A percentile compares a stretch with the other conserved stretches of the same genome.
These are phyloP conservation scores for Wickerhamiella occidentalis DNA, from an alignment of 805 yeast genomes.

Conservation along the genomic window DNA sequence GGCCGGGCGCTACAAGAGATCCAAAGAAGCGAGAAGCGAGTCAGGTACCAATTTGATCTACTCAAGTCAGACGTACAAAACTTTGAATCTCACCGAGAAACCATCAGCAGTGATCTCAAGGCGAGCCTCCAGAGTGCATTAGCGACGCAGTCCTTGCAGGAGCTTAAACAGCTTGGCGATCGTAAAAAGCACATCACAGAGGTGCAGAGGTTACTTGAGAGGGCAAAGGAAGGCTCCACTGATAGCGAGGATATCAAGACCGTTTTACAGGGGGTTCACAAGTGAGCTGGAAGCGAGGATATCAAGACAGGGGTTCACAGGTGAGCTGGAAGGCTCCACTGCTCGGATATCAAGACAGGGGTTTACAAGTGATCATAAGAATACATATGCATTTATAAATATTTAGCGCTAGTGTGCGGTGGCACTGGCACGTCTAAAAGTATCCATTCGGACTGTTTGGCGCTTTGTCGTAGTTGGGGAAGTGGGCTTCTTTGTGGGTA, in stretches of 20 bases:
- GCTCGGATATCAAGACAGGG: slow-evolving; percentile 20
- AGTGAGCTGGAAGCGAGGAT: slow-evolving; percentile 23
- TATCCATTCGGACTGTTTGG: not conserved
- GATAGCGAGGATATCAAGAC: slow-evolving; percentile 22
- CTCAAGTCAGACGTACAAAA: slow-evolving; percentile 24
- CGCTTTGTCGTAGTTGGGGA: not conserved
- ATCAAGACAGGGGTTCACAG: not conserved
- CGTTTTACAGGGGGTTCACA: not conserved
- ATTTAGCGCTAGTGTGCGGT: not conserved
- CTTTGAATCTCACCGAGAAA: slow-evolving; percentile 19
- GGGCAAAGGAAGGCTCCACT: slow-evolving; percentile 22
- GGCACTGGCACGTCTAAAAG: not conserved
- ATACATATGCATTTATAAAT: not conserved
- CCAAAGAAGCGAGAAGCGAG: slow-evolving; percentile 21
- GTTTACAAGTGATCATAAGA: not conserved
- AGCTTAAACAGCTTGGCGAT: slow-evolving; percentile 20
- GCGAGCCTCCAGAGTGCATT: slow-evolving; percentile 11
- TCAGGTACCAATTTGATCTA: slow-evolving; percentile 28
- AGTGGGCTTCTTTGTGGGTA: not conserved
- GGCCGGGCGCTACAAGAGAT: slow-evolving; percentile 21
- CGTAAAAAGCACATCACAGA: slow-evolving; percentile 21
- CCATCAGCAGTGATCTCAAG: slow-evolving; percentile 14
- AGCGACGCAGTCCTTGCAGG: slow-evolving; percentile 15
- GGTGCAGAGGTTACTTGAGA: slow-evolving; percentile 21
- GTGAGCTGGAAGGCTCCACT: slow-evolving; percentile 18